A percentile compares a stretch with the other conserved stretches of the same genome.
Conservation (phyloP, 179 eudicot genomes). For the Silene vulgaris region DNA sequence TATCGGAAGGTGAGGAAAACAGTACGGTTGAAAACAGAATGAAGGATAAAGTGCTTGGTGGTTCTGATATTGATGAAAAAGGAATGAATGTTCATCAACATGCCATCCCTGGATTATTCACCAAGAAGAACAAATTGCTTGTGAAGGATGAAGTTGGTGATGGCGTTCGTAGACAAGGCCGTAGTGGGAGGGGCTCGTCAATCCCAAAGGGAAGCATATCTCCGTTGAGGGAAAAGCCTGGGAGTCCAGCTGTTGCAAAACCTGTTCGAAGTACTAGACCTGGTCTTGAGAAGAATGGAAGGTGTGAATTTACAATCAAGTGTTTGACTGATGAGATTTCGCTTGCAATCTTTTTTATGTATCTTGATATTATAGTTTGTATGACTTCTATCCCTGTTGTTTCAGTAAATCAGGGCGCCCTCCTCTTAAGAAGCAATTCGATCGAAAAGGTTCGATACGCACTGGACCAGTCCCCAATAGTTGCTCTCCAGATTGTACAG, state of each 20-base stretch:
- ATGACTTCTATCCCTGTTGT: slow-evolving; percentile 16
- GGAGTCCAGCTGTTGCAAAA: slow-evolving; percentile 45
- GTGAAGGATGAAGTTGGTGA: slow-evolving; percentile 38
- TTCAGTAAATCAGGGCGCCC: slow-evolving; percentile 86
- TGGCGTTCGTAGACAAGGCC: slow-evolving; percentile 62
- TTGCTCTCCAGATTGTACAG: slow-evolving; percentile 71
- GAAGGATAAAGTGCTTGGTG: slow-evolving; percentile 45
- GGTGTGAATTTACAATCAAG: slow-evolving; percentile 35
- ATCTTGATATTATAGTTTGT: slow-evolving; percentile 10
- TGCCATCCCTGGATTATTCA: slow-evolving; percentile 36
- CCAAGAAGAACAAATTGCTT: slow-evolving; percentile 55
- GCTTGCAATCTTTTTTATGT: not conserved
- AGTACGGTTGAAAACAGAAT: slow-evolving; percentile 47
- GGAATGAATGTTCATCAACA: slow-evolving; percentile 39
- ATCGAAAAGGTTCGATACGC: slow-evolving; percentile 69
- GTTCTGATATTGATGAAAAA: slow-evolving; percentile 48
- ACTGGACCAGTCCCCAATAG: slow-evolving; percentile 49
- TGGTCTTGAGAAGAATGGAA: slow-evolving; percentile 74
- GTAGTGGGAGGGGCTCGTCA: slow-evolving; percentile 57
- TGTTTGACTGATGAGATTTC: not conserved
- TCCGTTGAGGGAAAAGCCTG: slow-evolving; percentile 52
- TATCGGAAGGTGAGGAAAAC: slow-evolving; percentile 77
- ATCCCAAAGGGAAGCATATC: slow-evolving; percentile 43
- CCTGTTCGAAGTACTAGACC: slow-evolving; percentile 54
- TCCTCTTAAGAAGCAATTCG: slow-evolving; percentile 62